Percentiles rank a stretch among this genome's conserved stretches.
Evolutionary conservation across 257 asterid genomes (phyloP).

Genomic region (Oldenlandia corymbosa): DNA sequence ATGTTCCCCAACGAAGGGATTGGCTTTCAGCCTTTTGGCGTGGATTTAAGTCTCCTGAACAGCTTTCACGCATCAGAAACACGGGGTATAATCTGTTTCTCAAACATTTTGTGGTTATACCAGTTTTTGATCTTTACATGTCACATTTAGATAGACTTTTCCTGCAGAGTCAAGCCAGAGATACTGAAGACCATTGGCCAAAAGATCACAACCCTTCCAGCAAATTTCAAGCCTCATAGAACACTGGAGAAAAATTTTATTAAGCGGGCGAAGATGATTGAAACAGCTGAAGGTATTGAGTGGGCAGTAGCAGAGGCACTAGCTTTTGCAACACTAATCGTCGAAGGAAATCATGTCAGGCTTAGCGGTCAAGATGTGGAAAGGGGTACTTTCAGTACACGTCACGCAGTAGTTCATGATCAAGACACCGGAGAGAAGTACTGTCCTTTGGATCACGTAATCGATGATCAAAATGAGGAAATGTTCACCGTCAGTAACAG

Average conservation of each 20-base stretch:
- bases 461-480: slow-evolving; percentile 85
- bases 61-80: slow-evolving; percentile 82
- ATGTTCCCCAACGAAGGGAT: slow-evolving; percentile 80
- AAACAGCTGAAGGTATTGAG: slow-evolving; percentile 90
- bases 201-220: slow-evolving; percentile 80
- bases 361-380: slow-evolving; percentile 99
- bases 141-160: slow-evolving; percentile 10
- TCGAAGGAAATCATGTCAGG: slow-evolving; percentile 97
- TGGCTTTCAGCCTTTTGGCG: slow-evolving; percentile 98
- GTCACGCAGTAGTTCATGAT: slow-evolving; percentile 87
- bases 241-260: slow-evolving; percentile 73
- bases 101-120: too few relatives aligned
- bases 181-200: slow-evolving; percentile 86
- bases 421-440: slow-evolving; percentile 80
- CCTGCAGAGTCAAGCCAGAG: slow-evolving; percentile 81
- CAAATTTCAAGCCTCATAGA: slow-evolving; percentile 72
- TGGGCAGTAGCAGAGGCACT: slow-evolving; percentile 98
- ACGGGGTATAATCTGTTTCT: slow-evolving; percentile 57
- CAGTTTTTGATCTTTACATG: too few relatives aligned
- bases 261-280: slow-evolving; percentile 92
- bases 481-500: slow-evolving; percentile 99
- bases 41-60: slow-evolving; percentile 93
- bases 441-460: slow-evolving; percentile 93
- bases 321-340: slow-evolving; percentile 92
- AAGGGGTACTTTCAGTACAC: slow-evolving; percentile 97